phyloP scores from a whole-genome alignment of 306 rosid genomes.

The Cyamopsis tetragonoloba region DNA sequence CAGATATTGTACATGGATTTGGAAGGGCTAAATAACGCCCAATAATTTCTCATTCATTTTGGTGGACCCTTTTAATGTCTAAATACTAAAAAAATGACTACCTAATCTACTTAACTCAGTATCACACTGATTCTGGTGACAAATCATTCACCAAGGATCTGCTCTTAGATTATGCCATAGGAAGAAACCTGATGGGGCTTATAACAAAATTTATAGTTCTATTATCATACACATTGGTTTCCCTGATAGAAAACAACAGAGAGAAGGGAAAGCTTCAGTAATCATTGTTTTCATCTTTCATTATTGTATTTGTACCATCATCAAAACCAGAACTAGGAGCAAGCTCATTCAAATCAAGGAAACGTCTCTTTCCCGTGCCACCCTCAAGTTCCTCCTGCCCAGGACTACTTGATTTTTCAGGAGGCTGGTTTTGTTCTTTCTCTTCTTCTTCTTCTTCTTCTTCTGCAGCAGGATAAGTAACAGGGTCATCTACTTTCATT shows the following conservation, averaged over 20 bases:
- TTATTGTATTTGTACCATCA: constrained; percentile 60
- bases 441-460: constrained; percentile 49
- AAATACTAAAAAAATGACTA: constrained; percentile 72
- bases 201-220: constrained; percentile 76
- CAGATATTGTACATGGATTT: constrained; percentile 74
- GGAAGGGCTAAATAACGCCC: constrained; percentile 60
- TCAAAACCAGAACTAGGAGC: constrained; percentile 95
- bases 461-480: constrained; percentile 36
- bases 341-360: constrained; percentile 93
- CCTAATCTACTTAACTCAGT: constrained; percentile 81
- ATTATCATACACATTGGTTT: constrained; percentile 63
- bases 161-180: constrained; percentile 54
- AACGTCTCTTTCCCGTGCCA: constrained; percentile 60
- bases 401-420: constrained; percentile 62
- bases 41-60: constrained; percentile 66
- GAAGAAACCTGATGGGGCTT: constrained; percentile 57
- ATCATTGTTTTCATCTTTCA: constrained; percentile 71
- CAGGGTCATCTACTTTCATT: constrained; percentile 58
- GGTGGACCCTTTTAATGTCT: constrained; percentile 52
- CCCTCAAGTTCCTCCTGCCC: constrained; percentile 72
- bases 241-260: constrained; percentile 31
- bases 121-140: constrained; percentile 63
- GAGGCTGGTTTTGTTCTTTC: constrained; percentile 54
- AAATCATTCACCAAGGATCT: constrained; percentile 55
- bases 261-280: constrained; percentile 50